Evolutionary conservation across 2,329 filamentous ascomycete genomes (phyloP).

Genomic region (Fusarium falciforme): DNA sequence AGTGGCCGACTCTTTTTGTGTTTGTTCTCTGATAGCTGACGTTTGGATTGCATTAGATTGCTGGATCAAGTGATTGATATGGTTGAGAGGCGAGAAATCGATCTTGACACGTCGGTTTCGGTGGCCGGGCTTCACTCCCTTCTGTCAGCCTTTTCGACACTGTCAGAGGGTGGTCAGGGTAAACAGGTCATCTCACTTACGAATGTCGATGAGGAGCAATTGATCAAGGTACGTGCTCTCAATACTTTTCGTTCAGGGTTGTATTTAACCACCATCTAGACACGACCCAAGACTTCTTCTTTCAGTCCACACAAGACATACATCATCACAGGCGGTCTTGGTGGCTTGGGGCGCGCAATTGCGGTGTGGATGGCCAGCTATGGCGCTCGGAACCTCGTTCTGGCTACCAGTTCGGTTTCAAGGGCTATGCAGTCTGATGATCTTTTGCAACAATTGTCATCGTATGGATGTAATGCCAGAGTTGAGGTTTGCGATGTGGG

Average conservation of each 20-base stretch:
- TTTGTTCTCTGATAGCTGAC: neutral
- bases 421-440: slow-evolving; percentile 28
- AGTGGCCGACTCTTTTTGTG: neutral
- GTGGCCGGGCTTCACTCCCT: slow-evolving; percentile 23
- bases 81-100: slow-evolving; percentile 20
- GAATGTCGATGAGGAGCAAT: neutral
- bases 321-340: slow-evolving; percentile 40
- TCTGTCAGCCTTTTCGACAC: slow-evolving; percentile 13
- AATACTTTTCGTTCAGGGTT: neutral
- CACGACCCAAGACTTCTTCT: slow-evolving; percentile 28
- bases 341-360: slow-evolving; percentile 37
- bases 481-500: slow-evolving; percentile 38
- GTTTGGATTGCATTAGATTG: slow-evolving; percentile 3
- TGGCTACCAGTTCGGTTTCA: slow-evolving; percentile 35
- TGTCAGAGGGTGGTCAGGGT: neutral
- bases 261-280: slow-evolving; percentile 17
- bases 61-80: slow-evolving; percentile 20
- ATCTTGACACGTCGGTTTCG: slow-evolving; percentile 6
- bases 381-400: slow-evolving; percentile 33
- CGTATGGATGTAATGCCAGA: slow-evolving; percentile 37
- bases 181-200: slow-evolving; percentile 33
- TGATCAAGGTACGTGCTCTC: slow-evolving; percentile 25
- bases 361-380: slow-evolving; percentile 42
- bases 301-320: slow-evolving; percentile 35
- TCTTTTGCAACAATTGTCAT: slow-evolving; percentile 35